A percentile compares a stretch with the other conserved stretches of the same genome.
Evolutionary conservation across 805 yeast species (phyloP).

Genomic region (Barnettozyma sucrosica): DNA sequence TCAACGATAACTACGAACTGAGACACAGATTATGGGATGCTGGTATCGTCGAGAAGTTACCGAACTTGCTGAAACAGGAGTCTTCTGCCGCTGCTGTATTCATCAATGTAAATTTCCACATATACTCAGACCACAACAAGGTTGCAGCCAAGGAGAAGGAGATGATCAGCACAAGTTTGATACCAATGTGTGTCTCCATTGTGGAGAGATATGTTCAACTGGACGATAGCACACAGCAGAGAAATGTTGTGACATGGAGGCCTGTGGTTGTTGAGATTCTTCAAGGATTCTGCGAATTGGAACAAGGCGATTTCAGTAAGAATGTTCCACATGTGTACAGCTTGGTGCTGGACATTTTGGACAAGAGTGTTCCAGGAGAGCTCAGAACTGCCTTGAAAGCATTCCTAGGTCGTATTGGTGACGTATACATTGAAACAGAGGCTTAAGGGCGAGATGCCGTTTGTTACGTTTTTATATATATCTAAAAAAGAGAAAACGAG

Average conservation of each 20-base stretch:
- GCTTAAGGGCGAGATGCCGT: conserved; percentile 8
- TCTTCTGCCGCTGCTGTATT: conserved; percentile 84
- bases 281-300: conserved; percentile 75
- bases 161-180: conserved; percentile 45
- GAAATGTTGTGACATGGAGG: conserved; percentile 80
- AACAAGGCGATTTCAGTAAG: conserved; percentile 59
- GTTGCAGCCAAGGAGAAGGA: conserved; percentile 41
- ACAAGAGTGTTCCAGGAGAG: conserved; percentile 55
- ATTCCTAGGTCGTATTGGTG: conserved; percentile 54
- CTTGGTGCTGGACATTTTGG: conserved; percentile 51
- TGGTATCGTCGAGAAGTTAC: conserved; percentile 87
- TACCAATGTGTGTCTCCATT: conserved; percentile 68
- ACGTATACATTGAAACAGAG: conserved; percentile 33
- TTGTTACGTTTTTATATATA: neutral
- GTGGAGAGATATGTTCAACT: conserved; percentile 63
- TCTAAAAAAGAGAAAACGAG: neutral
- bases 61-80: conserved; percentile 89
- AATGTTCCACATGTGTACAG: conserved; percentile 58
- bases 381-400: conserved; percentile 54
- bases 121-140: conserved; percentile 63
- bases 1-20: conserved; percentile 83
- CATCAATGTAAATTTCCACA: conserved; percentile 70
- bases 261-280: conserved; percentile 88
- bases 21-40: conserved; percentile 87
- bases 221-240: conserved; percentile 68